Evolutionary conservation across 805 yeast species (phyloP).

Genomic region (Saccharomycopsis microspora): DNA sequence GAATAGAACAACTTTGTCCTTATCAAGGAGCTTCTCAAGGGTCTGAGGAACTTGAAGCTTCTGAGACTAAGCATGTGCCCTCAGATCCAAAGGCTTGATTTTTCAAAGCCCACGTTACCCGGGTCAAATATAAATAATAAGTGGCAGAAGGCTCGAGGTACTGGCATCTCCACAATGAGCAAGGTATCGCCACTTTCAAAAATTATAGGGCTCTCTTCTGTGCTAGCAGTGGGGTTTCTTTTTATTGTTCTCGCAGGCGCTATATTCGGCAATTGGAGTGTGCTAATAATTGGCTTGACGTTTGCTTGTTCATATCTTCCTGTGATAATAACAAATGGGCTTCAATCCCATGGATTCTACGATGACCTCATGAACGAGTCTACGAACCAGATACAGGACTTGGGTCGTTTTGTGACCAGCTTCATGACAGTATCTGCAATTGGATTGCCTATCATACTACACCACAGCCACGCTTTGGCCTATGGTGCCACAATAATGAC

Average conservation of each 20-base stretch:
- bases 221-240: conserved; percentile 14
- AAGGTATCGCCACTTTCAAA: conserved; percentile 7
- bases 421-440: conserved; percentile 12
- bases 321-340: conserved; percentile 5
- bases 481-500: conserved; percentile 11
- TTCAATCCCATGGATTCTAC: conserved; percentile 10
- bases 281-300: conserved; percentile 5
- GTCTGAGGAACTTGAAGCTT: no score
- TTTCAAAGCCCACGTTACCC: no score
- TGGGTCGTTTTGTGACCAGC: conserved; percentile 10
- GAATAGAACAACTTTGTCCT: no score
- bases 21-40: no score
- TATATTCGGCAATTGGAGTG: conserved; percentile 15
- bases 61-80: no score
- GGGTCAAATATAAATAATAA: no score
- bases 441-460: conserved; percentile 8
- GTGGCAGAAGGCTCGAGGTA: no score
- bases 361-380: conserved; percentile 14
- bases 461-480: conserved; percentile 9
- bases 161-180: no score
- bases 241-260: conserved; percentile 15
- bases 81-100: no score
- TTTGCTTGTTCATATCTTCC: conserved; percentile 13
- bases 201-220: conserved; percentile 12
- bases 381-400: conserved; percentile 6